Percentiles rank a stretch among this genome's conserved stretches.
Evolutionary conservation across 2,329 filamentous ascomycete species (phyloP).

Genomic region (Colletotrichum lentis): DNA sequence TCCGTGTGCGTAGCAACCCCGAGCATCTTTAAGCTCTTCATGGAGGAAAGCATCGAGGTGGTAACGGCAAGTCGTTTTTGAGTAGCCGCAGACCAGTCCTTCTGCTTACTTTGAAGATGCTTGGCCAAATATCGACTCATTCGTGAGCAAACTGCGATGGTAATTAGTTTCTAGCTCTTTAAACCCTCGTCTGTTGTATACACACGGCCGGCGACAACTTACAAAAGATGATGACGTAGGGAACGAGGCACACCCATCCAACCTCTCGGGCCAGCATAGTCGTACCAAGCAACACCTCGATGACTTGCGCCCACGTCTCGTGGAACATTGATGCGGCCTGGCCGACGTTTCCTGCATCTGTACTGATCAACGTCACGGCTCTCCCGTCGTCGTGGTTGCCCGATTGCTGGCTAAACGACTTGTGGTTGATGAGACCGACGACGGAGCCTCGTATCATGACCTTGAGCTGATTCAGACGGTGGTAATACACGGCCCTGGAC

Average conservation of each 20-base stretch:
- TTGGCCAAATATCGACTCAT: constrained; percentile 21
- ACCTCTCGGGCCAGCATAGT: constrained; percentile 39
- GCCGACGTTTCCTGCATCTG: constrained; percentile 32
- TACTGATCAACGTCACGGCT: constrained; percentile 37
- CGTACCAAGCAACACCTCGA: constrained; percentile 38
- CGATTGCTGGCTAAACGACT: constrained; percentile 1
- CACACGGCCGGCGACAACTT: constrained; percentile 32
- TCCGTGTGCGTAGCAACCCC: constrained; percentile 46
- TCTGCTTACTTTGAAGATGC: constrained; percentile 21
- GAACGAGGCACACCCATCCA: constrained; percentile 41
- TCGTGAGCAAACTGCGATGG: constrained; percentile 6
- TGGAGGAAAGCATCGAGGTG: constrained; percentile 44
- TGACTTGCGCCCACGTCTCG: constrained; percentile 39
- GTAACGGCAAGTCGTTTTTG: constrained; percentile 46
- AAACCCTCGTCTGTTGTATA: no score
- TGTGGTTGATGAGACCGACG: constrained; percentile 22
- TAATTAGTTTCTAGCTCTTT: not conserved
- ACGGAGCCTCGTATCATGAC: constrained; percentile 16
- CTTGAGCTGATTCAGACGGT: constrained; percentile 20
- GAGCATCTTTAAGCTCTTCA: constrained; percentile 50
- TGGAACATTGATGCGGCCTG: constrained; percentile 35
- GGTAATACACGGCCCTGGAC: not conserved
- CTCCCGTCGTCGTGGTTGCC: not conserved
- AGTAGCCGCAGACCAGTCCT: constrained; percentile 19
- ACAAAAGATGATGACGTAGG: constrained; percentile 50